Conservation (phyloP, 2,329 filamentous ascomycete species). For the Blumeria hordei region DNA sequence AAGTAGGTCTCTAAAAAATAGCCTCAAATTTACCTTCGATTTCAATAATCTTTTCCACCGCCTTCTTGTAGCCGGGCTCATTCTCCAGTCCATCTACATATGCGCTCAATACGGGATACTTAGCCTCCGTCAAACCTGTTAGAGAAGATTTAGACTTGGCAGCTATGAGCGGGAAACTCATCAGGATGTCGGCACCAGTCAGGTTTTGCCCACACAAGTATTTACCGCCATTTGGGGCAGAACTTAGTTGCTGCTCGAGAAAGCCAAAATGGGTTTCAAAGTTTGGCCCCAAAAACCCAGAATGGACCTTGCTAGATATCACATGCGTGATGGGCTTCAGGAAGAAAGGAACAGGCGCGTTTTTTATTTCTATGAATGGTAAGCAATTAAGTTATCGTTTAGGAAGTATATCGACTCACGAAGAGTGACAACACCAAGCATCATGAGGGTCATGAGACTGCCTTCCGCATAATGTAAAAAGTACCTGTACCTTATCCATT, state of each 20-base stretch:
- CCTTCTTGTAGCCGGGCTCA: constrained; percentile 20
- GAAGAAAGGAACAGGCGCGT: constrained; percentile 39
- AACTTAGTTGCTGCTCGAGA: constrained; percentile 23
- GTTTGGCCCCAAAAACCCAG: constrained; percentile 21
- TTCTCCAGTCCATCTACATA: constrained; percentile 22
- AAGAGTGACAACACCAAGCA: constrained; percentile 36
- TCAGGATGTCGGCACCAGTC: constrained; percentile 26
- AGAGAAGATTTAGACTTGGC: constrained; percentile 11
- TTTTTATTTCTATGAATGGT: constrained; percentile 22
- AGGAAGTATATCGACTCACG: constrained; percentile 16
- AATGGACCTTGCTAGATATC: constrained; percentile 24
- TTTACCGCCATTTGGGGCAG: constrained; percentile 22
- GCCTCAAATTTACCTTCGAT: constrained; percentile 14
- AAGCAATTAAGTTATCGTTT: too few species aligned
- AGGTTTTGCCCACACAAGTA: constrained; percentile 25
- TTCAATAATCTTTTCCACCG: constrained; percentile 25
- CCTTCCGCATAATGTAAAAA: constrained; percentile 73
- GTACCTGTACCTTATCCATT: constrained; percentile 36
- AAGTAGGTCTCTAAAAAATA: constrained; percentile 2
- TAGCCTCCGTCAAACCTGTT: constrained; percentile 16
- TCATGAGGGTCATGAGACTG: constrained; percentile 48
- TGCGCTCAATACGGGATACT: constrained; percentile 21
- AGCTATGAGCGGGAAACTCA: constrained; percentile 25
- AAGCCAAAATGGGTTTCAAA: constrained; percentile 23
- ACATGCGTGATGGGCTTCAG: constrained; percentile 35